These are phyloP conservation scores for Talaromyces atroroseus DNA, from an alignment of 2,329 filamentous ascomycete species.

Conservation along the genomic window DNA sequence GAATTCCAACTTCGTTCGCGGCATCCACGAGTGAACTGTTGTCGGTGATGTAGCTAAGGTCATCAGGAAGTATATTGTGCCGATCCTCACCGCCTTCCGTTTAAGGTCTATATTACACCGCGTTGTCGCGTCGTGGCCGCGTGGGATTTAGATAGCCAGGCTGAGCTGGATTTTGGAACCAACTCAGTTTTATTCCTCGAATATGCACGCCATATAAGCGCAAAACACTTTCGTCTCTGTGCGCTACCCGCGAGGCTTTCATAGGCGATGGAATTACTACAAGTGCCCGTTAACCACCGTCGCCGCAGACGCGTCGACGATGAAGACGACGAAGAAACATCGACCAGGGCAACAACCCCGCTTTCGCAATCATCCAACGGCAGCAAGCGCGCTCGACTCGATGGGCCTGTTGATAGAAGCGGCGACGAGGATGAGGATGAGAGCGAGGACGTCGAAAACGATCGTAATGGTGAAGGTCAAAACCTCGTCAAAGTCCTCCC, in stretches of 20 bases:
- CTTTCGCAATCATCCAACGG: slow-evolving; percentile 22
- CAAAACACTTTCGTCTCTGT: neutral
- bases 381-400: slow-evolving; percentile 30
- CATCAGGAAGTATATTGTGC: slow-evolving; percentile 15
- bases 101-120: neutral
- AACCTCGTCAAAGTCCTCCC: neutral
- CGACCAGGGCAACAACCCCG: slow-evolving; percentile 18
- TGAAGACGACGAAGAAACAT: slow-evolving; percentile 21
- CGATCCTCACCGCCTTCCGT: slow-evolving; percentile 1
- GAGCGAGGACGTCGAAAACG: slow-evolving; percentile 12
- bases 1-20: neutral
- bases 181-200: neutral
- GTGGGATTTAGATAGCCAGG: neutral
- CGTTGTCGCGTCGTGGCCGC: slow-evolving; percentile 10
- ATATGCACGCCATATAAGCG: neutral
- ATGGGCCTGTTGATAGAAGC: slow-evolving; percentile 20
- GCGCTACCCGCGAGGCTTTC: neutral
- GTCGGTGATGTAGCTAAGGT: neutral
- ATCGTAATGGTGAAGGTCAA: slow-evolving; percentile 1
- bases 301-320: slow-evolving; percentile 23
- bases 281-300: slow-evolving; percentile 16
- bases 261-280: slow-evolving; percentile 4
- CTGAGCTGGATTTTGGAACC: neutral
- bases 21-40: neutral
- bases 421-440: slow-evolving; percentile 18